phyloP scores from a whole-genome alignment of 768 basidiomycete genomes.

The Pholiota microspora region DNA sequence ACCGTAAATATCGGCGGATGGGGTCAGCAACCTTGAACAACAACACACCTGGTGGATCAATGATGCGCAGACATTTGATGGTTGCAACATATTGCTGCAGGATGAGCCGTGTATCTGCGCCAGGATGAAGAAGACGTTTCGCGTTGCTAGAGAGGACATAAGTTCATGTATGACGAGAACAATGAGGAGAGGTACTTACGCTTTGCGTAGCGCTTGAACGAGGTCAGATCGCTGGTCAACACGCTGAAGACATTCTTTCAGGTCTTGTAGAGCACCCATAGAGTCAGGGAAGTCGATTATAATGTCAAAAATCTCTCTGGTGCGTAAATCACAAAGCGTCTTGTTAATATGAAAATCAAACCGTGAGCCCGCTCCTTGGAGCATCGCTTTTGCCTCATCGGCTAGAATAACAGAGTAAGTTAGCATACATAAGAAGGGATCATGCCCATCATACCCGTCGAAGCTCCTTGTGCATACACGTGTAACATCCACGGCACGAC shows the following conservation, averaged over 20 bases:
- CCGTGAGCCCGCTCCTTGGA: constrained; percentile 75
- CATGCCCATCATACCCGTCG: constrained; percentile 27
- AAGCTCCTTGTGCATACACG: constrained; percentile 71
- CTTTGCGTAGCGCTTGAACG: constrained; percentile 73
- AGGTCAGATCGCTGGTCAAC: constrained; percentile 79
- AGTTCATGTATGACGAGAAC: neutral
- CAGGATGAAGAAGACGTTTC: constrained; percentile 90
- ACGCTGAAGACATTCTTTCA: constrained; percentile 81
- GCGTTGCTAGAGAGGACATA: constrained; percentile 59
- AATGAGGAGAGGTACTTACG: constrained; percentile 45
- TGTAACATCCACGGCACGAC: constrained; percentile 85
- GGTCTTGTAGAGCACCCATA: constrained; percentile 76
- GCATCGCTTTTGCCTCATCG: constrained; percentile 68
- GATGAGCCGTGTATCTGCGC: constrained; percentile 91
- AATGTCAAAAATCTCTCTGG: constrained; percentile 90
- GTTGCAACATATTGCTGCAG: constrained; percentile 88
- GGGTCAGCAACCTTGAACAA: constrained; percentile 93
- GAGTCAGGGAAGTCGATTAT: constrained; percentile 95
- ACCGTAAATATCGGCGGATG: constrained; percentile 87
- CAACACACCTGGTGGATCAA: constrained; percentile 92
- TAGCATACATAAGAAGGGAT: constrained; percentile 2
- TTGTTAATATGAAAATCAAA: constrained; percentile 95
- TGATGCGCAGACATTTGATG: constrained; percentile 84
- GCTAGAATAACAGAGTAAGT: constrained; percentile 34
- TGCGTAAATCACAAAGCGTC: constrained; percentile 81